A percentile compares a stretch with the other conserved stretches of the same genome.
Evolutionary conservation across 768 basidiomycete species (phyloP).

Genomic region (Daedaleopsis sinensis): DNA sequence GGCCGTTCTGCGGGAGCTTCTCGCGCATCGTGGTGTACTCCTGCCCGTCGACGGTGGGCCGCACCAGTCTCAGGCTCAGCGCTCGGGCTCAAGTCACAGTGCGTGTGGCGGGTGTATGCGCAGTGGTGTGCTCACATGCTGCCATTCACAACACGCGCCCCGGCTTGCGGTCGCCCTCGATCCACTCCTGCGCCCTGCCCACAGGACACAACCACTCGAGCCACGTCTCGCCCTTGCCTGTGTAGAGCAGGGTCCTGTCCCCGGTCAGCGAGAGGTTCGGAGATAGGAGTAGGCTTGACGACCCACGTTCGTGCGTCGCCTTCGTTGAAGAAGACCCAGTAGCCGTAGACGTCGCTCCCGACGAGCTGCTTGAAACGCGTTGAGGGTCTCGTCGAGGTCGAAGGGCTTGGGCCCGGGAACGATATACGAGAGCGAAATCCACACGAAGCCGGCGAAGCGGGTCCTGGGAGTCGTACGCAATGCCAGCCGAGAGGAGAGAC

Average conservation of each 20-base stretch:
- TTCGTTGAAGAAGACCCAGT: slow-evolving; percentile 36
- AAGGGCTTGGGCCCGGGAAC: slow-evolving; percentile 28
- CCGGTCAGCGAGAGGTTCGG: not conserved
- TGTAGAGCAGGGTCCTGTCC: slow-evolving; percentile 35
- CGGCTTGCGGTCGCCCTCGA: slow-evolving; percentile 28
- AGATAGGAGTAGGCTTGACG: not conserved
- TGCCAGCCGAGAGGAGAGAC: not conserved
- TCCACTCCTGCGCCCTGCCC: slow-evolving; percentile 36
- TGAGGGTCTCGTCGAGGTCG: slow-evolving; percentile 30
- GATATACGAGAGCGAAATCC: slow-evolving; percentile 37
- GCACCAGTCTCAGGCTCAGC: not conserved
- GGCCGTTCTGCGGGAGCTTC: slow-evolving; percentile 32
- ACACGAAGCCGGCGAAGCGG: slow-evolving; percentile 45
- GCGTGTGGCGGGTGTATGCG: not conserved
- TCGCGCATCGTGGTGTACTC: slow-evolving; percentile 13
- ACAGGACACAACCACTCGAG: slow-evolving; percentile 36
- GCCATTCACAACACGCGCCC: slow-evolving; percentile 35
- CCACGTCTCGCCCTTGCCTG: slow-evolving; percentile 38
- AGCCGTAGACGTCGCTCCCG: slow-evolving; percentile 44
- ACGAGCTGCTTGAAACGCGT: slow-evolving; percentile 24
- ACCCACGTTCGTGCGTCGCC: slow-evolving; percentile 5
- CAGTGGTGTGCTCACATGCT: slow-evolving; percentile 29
- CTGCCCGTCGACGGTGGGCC: not conserved
- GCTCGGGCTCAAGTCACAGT: too few species aligned
- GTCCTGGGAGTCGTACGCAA: slow-evolving; percentile 31